Conservation (phyloP, 202 grass and related monocot species). For the Schoenoplectus triqueter region DNA sequence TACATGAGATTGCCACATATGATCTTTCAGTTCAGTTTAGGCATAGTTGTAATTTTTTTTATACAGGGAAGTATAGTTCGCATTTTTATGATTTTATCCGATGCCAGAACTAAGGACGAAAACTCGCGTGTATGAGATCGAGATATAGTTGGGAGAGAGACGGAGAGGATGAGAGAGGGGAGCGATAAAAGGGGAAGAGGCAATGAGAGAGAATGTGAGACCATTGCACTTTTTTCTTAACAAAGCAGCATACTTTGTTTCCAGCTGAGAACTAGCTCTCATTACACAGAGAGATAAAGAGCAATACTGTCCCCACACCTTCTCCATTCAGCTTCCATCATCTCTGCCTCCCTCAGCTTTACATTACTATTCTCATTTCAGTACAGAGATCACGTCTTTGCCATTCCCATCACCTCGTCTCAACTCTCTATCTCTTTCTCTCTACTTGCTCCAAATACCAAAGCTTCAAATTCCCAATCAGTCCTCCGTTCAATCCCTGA, state of each 20-base stretch:
- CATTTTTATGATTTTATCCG: conserved; percentile 22
- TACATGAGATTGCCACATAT: too few relatives aligned
- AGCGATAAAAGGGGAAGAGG: conserved; percentile 8
- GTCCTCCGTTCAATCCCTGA: not conserved
- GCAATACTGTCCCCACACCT: not conserved
- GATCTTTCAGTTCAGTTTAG: too few relatives aligned
- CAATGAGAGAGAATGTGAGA: conserved; percentile 25
- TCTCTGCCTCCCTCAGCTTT: conserved; percentile 19
- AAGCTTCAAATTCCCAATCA: conserved; percentile 17
- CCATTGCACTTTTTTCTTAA: conserved; percentile 35
- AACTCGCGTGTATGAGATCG: conserved; percentile 15
- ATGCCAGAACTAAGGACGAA: conserved; percentile 15
- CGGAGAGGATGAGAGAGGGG: not conserved
- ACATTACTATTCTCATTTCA: conserved; percentile 16
- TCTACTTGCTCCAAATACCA: conserved; percentile 17
- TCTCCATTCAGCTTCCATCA: conserved; percentile 21
- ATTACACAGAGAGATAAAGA: conserved; percentile 25
- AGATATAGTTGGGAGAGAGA: conserved; percentile 24
- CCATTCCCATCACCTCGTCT: not conserved
- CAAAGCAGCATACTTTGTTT: conserved; percentile 33
- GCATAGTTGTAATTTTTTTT: too few relatives aligned
- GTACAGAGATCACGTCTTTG: conserved; percentile 1
- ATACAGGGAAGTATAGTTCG: conserved; percentile 20
- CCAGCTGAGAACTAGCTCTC: conserved; percentile 24
- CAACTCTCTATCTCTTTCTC: not conserved